Evolutionary conservation across 2,329 filamentous ascomycete species (phyloP), one percentile per base, ranked within the genome.

Genomic region (Diaporthe caulivora): DNA sequence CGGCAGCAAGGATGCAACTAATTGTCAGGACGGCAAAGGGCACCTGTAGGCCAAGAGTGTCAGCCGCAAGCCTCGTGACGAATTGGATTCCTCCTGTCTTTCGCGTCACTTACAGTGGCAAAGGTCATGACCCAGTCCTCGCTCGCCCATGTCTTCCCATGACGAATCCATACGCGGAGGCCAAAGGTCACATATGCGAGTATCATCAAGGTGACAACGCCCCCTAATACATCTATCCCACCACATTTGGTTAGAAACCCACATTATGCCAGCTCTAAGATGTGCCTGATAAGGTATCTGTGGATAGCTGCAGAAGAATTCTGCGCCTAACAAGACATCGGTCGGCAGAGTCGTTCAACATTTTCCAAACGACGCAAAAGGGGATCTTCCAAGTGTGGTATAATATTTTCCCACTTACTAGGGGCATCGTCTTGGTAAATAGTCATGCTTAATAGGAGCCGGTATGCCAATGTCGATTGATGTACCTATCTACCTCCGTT

Each of bases 101-200:
- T 42, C 29, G 54, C 29, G 6, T 37, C 17, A 64, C 70, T 70
- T 42, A 74, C 73, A 34, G 69, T 26, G 15, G 64, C 73, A 21
- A 72, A 31, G 6, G 73, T 57, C 73, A 74, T 74, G 40, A 72
- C 70, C 29, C 62, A 47, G 31, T 74, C 73, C 40, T 74, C 73
- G 29, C 53, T 17, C 53, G 70, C 73, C 73, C 73, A 74, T 42
- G 65, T 74, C 34, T 69, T 57, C 15, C 71, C 58, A 24, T 54
- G 18, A 17, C 73, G 73, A 34, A 74, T 70, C 29, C 69, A 67
- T 17, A 74, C 55, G 47, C 73, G 47, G 5, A 74, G 71, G 9
- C 18, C 57, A 8, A 64, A 74, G n/a, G 62, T 73, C 10, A 51
- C 34, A 17, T 72, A 54, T n/a, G 70, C 55, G 10, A 75, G 65